Evolutionary conservation across 2,329 filamentous ascomycete species (phyloP), one percentile per base, ranked within the genome.

Genomic region (Colletotrichum cordylinicola): DNA sequence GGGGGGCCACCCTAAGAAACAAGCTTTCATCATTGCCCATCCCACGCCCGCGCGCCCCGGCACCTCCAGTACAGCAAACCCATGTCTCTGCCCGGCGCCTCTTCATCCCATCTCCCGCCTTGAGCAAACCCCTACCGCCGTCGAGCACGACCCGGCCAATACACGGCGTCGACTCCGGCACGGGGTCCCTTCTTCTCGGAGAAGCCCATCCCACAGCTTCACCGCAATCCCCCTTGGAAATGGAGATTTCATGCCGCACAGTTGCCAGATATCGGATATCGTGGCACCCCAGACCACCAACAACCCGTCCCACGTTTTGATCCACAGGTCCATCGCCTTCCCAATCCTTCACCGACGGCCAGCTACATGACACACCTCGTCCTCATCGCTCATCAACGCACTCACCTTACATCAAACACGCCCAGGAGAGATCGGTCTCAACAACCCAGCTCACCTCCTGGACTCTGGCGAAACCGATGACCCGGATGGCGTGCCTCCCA

Each of bases 21-120:
- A 75, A 75, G 73, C 73, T 75, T 75, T 75, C 61, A 56, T 56
- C 33, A 73, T 52, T 35, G 21, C 64, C 56, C 55, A 56, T 73
- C 24, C 39, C 61, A 64, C 61, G n/a, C 62, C 35, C 24, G 39
- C 37, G 48, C 29, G 16, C 56, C 68, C 68, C 68, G 43, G 39
- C 43, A 15, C 58, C 37, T 61, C 61, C 31, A 67, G 37, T 55
- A 33, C 33, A 35, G 24, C 56, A 58, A 52, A 52, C 56, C 70
- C 70, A 66, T 73, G 64, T 52, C 67, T 31, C 56, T 70, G 21
- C 62, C 33, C n/a, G 55, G 43, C 29, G 13, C 18, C 29, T 31
- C 56, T 60, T 27, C 56, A n/a, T 60, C 15, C 56, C 56, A n/a
- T 60, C 15, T 52, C 10, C 43, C 43, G n/a, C 56, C 56, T 61